These are phyloP conservation scores for Colletotrichum shisoi DNA, from an alignment of 2,329 filamentous ascomycete species.

Conservation along the genomic window DNA sequence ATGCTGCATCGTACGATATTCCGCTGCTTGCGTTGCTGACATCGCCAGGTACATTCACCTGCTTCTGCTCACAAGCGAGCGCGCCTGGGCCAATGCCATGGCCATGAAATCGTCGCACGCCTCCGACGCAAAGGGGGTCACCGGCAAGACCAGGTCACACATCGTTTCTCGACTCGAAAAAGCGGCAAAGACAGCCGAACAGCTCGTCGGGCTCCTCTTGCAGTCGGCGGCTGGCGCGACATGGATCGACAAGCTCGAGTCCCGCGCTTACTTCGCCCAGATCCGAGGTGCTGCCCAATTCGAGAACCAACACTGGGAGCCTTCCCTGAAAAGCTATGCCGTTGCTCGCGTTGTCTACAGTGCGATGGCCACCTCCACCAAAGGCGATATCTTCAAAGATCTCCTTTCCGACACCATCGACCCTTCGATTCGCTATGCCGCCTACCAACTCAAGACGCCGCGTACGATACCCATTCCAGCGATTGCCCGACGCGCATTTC, in stretches of 20 bases:
- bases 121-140: slow-evolving; percentile 79
- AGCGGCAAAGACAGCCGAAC: slow-evolving; percentile 73
- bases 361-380: slow-evolving; percentile 70
- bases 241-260: slow-evolving; percentile 79
- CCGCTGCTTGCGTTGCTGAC: slow-evolving; percentile 24
- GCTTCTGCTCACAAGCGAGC: slow-evolving; percentile 85
- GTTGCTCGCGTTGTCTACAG: slow-evolving; percentile 83
- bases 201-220: slow-evolving; percentile 72
- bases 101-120: slow-evolving; percentile 86
- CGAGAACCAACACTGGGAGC: slow-evolving; percentile 86
- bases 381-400: slow-evolving; percentile 84
- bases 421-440: slow-evolving; percentile 91
- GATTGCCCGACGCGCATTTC: slow-evolving; percentile 82
- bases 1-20: slow-evolving; percentile 42
- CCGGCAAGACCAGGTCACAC: slow-evolving; percentile 81
- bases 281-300: slow-evolving; percentile 81
- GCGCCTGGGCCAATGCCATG: slow-evolving; percentile 96
- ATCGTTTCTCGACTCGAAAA: slow-evolving; percentile 88
- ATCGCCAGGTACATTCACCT: slow-evolving; percentile 73
- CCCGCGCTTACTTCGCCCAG: slow-evolving; percentile 80
- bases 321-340: slow-evolving; percentile 78
- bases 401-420: slow-evolving; percentile 86
- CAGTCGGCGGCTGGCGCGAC: slow-evolving; percentile 69
- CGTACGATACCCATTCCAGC: slow-evolving; percentile 82
- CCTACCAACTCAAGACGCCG: slow-evolving; percentile 88